Evolutionary conservation across 208 protist genomes (phyloP), one percentile per base, ranked within the genome.

Genomic region (Kentomonas sorsogonicus): DNA sequence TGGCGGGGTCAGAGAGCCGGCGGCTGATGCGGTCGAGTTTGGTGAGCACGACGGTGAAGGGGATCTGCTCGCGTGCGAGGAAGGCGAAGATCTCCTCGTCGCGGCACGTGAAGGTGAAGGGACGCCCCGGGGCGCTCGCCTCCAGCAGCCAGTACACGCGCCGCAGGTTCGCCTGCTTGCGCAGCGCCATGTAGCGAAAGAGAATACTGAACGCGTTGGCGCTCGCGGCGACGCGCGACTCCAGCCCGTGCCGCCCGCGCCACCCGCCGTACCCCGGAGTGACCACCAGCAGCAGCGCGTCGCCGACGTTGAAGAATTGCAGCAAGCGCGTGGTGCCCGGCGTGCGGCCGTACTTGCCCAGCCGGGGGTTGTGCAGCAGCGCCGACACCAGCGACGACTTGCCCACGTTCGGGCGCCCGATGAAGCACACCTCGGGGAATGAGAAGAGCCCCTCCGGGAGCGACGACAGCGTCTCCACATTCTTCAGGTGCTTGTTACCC

Each of bases 271-370:
- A 95, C 22, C 89, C 86, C 45, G 89, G 89, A 2, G 86, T 92
- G 58, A 93, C 89, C 5, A 93, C 85, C 25, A 95, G 69, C 33
- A 93, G 71, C 34, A 95, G 58, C 6, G 74, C 83, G 51, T 93
- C 89, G 20, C 86, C 89, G 3, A 93, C 89, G 53, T 93, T 95
- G 63, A 93, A 95, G 66, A 95, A 95, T 51, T 93, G 74, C 10
- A 95, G 69, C 22, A 86, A 54, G 16, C 81, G 75, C 13, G 86
- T 93, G 20, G 80, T 88, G 48, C 89, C 89, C 9, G 67, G 63
- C 9, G 53, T 71, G 1, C 47, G 40, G 16, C 79, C 70, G 26
- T 70, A 55, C 50, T 72, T 79, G 4, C 72, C 89, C 9, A 95
- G 59, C 13, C 67, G 68, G n/a, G 36, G 62, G 53, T 95, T 95